Evolutionary conservation across 2,329 filamentous ascomycete genomes (phyloP), one percentile per base, ranked within the genome.

Genomic region (Aspergillus sp.): DNA sequence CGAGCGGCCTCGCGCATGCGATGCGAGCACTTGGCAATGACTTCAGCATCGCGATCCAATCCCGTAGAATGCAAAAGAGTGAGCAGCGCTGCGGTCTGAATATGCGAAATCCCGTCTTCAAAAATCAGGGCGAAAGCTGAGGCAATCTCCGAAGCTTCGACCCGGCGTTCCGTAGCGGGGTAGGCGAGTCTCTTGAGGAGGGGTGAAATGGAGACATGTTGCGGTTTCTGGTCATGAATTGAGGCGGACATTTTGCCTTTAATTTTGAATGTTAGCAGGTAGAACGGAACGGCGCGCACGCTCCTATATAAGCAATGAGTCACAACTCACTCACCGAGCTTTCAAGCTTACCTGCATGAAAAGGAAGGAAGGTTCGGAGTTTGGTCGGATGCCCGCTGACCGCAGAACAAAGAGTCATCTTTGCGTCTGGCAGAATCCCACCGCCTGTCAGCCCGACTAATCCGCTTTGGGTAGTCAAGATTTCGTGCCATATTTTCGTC

Each of bases 11-110:
- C 84, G 65, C 92, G 86, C 94, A 99, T 98, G 56, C 87, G 88
- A 49, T 85, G 81, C 4, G 94, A 93, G 68, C 92, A 94, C 79
- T 89, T 89, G 58, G 91, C 91, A 67, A 99, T 86, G 43, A 99
- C 91, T 71, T 95, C 91, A 25, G 93, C 87, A 65, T 89, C 86
- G 66, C 90, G 86, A 76, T 98, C 95, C 75, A 92, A 86, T 60
- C 89, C 88, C 1, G 92, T 97, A 68, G 96, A 97, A 79, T 97
- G 94, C 49, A 99, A 83, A 57, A 92, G 91, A 72, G 95, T 97
- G 55, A 98, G 83, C 58, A 99, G 83, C 41, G 93, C 90, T 57
- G 91, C 91, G 1, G 91, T 90, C 76, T 98, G 95, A 8, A 93
- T 90, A 41, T 91, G 89, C n/a, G 91, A 94, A 17, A 98, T 83